Base-by-base conservation (phyloP, 352 stramenopile species). In the Pythium periplocum region DNA sequence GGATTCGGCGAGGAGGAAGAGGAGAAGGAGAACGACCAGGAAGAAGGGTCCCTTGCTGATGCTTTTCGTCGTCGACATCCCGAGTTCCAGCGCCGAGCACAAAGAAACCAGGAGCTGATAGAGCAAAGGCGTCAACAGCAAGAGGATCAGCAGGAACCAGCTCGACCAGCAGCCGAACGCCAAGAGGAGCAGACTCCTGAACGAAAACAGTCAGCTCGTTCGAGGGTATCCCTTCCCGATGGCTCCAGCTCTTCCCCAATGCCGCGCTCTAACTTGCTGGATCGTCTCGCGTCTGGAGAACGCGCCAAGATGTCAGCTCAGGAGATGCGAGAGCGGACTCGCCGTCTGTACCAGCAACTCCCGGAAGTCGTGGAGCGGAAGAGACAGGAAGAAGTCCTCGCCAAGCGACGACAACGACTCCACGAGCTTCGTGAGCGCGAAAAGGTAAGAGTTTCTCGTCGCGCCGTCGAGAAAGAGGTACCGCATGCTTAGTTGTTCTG, bases 331-430 rank as follows among this genome's bases (percentile, higher is more conserved):
- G 71, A 81, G 37, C 72, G 80, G 33, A 91, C 69, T 8, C 67
- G 57, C 5, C 73, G 80, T 9, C 49, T 87, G 35, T 92, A 90
- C 53, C 69, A 80, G 41, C 63, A 89, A 52, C 59, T 92, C 0
- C 83, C 79, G 0, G 83, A 92, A 59, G 77, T 92, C 38, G 56
- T 89, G 8, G 79, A 90, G 62, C 67, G 66, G 7, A 85, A 86
- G 54, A 73, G 78, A 6, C 77, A 92, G 50, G 76, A 92, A 40
- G 79, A 94, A 59, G 61, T 87, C 12, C 60, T 90, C 50, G 69
- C 66, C 30, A 60, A 74, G n/a, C 75, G 83, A 17, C 76, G 76
- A 42, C 53, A 90, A 51, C 78, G 79, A 26, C 69, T 90, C 10
- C 37, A 79, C 34, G 73, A 90, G 51, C 49, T 94, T 42, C 73